Evolutionary conservation across 139 green algal genomes (phyloP), one percentile per base, ranked within the genome.

Genomic region (Eudorina sp.): DNA sequence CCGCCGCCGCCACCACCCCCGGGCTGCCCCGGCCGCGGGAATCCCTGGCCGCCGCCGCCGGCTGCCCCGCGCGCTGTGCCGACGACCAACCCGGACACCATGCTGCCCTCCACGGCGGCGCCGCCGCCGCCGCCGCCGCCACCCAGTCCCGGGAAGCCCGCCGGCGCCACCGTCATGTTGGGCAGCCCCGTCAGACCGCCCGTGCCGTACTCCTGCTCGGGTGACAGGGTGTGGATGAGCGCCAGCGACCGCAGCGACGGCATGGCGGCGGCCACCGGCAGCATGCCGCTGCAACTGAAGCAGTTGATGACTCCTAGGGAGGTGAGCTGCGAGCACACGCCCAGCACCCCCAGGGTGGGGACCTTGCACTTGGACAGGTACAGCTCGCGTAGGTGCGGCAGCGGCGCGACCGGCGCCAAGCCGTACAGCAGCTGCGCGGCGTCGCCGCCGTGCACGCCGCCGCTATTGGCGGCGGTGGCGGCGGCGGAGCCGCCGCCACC

Each of bases 281-380:
- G 62, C 43, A 55, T 25, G 41, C 83, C 83, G 34, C 51, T 72
- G 83, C 83, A 80, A 38, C 51, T 73, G 18, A 82, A 68, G 83
- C 83, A 88, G 46, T 88, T 88, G 66, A 88, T 73, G 34, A 88
- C 7, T 48, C 83, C 83, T 14, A 88, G 68, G 7, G 48, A 19
- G 0, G 66, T 80, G 19, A 88, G 83, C 68, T 88, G 68, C 21
- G 34, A 31, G 46, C 68, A 81, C 29, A 80, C 83, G 48, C 68
- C 83, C 34, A 88, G 46, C 83, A 88, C 69, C 5, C 83, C 68
- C 36, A 88, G 51, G 48, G 68, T 27, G 0, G 83, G 83, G 14
- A 88, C 83, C 83, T 88, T 88, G 69, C 83, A 88, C 51, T 81
- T 80, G 29, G 62, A 80, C 48, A 88, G 46, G 83, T 88, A 88